These are phyloP conservation scores for Melampsora americana DNA, from an alignment of 1,284 basidiomycete genomes.

Conservation along the genomic window DNA sequence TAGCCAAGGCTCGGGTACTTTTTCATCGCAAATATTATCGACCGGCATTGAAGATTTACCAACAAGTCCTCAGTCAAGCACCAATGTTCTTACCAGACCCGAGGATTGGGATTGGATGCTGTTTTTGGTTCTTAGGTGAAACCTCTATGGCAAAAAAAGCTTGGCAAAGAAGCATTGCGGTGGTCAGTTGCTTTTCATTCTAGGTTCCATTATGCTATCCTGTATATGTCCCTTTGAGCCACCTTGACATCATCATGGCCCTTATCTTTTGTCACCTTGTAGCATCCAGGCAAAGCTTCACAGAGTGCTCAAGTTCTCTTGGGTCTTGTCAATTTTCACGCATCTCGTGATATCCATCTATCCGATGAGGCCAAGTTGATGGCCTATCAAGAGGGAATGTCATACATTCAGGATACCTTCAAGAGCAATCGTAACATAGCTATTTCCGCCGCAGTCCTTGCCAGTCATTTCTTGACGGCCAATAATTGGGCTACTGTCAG, in stretches of 20 bases:
- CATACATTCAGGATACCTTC: conserved; percentile 67
- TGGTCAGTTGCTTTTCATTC: conserved; percentile 60
- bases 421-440: conserved; percentile 71
- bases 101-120: conserved; percentile 85
- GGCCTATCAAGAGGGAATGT: conserved; percentile 57
- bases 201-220: not conserved
- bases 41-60: conserved; percentile 77
- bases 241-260: not conserved
- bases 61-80: conserved; percentile 71
- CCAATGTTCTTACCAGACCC: conserved; percentile 81
- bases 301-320: conserved; percentile 74
- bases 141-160: conserved; percentile 73
- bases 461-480: conserved; percentile 69
- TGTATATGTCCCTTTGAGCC: too few relatives aligned
- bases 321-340: conserved; percentile 77
- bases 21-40: conserved; percentile 72
- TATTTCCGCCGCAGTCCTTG: conserved; percentile 71
- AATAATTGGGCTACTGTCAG: conserved; percentile 53
- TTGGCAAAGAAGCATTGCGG: conserved; percentile 78
- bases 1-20: conserved; percentile 70
- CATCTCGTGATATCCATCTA: conserved; percentile 66
- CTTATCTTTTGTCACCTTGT: not conserved
- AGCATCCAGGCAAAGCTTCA: conserved; percentile 61
- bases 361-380: conserved; percentile 64
- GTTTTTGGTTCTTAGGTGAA: conserved; percentile 80